Evolutionary conservation across 495 filamentous ascomycete species (phyloP).

Genomic region (Parathielavia hyrcaniae): DNA sequence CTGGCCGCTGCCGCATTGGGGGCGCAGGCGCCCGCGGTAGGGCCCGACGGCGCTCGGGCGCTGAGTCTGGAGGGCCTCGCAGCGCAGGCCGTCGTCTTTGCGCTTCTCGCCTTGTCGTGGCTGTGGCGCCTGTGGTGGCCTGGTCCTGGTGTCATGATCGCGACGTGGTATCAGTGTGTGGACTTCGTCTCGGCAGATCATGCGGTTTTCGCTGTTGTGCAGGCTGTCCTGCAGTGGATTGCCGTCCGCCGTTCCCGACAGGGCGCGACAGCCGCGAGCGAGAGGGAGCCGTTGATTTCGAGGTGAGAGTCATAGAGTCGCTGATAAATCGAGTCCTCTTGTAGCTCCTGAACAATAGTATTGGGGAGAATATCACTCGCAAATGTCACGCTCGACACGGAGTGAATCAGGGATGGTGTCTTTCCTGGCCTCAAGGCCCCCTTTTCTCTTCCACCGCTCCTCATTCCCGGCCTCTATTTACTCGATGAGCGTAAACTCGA

Average conservation of each 20-base stretch:
- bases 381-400: no score
- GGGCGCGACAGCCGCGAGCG: background rate
- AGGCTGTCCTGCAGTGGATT: background rate
- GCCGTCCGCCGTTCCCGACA: background rate
- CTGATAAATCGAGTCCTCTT: background rate
- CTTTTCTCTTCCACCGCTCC: background rate
- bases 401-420: background rate
- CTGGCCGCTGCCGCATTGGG: background rate
- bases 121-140: background rate
- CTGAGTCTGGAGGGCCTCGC: background rate
- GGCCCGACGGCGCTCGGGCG: background rate
- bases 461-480: background rate
- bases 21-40: background rate
- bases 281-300: constrained; percentile 1
- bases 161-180: background rate
- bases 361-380: no score
- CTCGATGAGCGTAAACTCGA: background rate
- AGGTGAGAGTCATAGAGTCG: background rate
- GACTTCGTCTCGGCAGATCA: background rate
- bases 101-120: background rate
- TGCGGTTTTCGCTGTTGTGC: background rate
- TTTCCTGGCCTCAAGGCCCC: background rate
- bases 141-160: background rate
- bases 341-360: no score
- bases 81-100: background rate